Percentiles rank a stretch among this genome's conserved stretches.
These are phyloP conservation scores for Trichosanthes truncata DNA, from an alignment of 306 rosid species.

Conservation along the genomic window DNA sequence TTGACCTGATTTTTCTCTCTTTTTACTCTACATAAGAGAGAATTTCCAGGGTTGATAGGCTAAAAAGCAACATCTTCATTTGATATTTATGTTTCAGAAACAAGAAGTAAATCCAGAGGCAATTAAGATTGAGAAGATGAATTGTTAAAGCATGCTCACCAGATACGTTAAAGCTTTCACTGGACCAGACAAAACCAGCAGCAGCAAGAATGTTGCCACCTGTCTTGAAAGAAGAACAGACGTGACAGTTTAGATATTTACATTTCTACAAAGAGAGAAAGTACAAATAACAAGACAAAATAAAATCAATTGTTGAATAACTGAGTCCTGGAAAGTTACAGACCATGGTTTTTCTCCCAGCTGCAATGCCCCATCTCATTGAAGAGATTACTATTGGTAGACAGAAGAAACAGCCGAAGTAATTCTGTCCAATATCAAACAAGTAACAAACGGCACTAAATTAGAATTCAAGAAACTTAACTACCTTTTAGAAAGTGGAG, in stretches of 20 bases:
- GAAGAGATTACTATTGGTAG: slow-evolving; percentile 89
- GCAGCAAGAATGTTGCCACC: slow-evolving; percentile 84
- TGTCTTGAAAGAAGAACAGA: slow-evolving; percentile 21
- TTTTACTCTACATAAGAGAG: neutral
- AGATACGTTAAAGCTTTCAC: slow-evolving; percentile 80
- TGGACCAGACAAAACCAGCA: slow-evolving; percentile 85
- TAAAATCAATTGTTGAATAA: slow-evolving; percentile 1
- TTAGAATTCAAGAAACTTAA: neutral
- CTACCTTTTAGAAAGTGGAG: neutral
- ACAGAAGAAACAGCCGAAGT: slow-evolving; percentile 85
- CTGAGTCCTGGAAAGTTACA: slow-evolving; percentile 16
- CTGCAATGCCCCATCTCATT: slow-evolving; percentile 92
- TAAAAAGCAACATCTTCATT: neutral
- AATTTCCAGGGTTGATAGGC: neutral
- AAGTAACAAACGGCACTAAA: neutral
- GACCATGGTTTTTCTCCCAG: slow-evolving; percentile 98
- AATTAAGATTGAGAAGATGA: slow-evolving; percentile 7
- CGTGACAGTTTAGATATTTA: neutral
- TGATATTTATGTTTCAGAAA: neutral
- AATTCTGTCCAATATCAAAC: slow-evolving; percentile 51
- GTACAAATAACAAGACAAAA: neutral
- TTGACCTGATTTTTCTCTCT: neutral
- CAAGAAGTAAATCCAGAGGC: neutral
- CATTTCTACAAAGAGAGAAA: neutral
- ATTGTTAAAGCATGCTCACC: slow-evolving; percentile 40